A percentile compares a stretch with the other conserved stretches of the same genome.
Conservation (phyloP, 2,329 filamentous ascomycete species). For the Aspergillus amoenus region DNA sequence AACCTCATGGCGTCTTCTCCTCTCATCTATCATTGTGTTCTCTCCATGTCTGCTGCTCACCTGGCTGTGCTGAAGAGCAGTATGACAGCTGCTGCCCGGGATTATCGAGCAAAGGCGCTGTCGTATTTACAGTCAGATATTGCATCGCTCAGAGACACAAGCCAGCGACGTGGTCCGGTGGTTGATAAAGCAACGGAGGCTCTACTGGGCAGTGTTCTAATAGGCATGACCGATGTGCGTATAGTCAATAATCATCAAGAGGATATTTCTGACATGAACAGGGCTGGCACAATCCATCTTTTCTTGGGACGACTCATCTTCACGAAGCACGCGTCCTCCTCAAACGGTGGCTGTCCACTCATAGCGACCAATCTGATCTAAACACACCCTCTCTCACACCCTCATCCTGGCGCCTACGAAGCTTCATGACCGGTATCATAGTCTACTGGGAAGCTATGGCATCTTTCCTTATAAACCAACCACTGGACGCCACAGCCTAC, state of each 20-base stretch:
- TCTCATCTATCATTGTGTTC: conserved; percentile 6
- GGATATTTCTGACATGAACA: neutral
- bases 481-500: neutral
- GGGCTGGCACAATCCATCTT: neutral
- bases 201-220: neutral
- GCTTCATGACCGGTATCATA: neutral
- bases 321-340: neutral
- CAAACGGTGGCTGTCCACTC: neutral
- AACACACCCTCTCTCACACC: too few species aligned
- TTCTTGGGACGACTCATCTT: neutral
- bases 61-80: neutral
- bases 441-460: neutral
- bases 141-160: too few species aligned
- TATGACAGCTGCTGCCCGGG: neutral
- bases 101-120: neutral
- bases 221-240: neutral
- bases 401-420: neutral
- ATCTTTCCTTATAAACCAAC: neutral
- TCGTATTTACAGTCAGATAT: neutral
- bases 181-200: neutral
- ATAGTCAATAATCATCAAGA: too few species aligned
- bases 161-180: too few species aligned
- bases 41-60: conserved; percentile 12
- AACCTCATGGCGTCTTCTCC: neutral
- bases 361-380: neutral